Evolutionary conservation across 306 rosid species (phyloP), one percentile per base, ranked within the genome.

Genomic region (Abrus pulchellus): DNA sequence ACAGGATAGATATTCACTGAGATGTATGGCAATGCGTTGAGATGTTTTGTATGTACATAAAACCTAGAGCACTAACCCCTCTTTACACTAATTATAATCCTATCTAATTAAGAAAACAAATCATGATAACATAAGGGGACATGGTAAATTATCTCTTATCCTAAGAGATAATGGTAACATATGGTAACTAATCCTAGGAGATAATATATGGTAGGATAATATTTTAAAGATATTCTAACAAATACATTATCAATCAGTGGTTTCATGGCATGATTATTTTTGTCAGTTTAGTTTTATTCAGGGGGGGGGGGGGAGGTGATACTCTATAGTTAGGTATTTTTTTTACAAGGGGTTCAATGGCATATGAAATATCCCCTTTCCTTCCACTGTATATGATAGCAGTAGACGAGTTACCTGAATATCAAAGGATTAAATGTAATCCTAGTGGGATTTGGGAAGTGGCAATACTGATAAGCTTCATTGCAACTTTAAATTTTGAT

Each of bases 371-470:
- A 4, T 5, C 3, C 33, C 6, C 60, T 27, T 34, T 48, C 28
- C 28, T 33, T 63, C 44, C 40, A 3, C 40, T 7, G 10, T 11
- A 32, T 47, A 11, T 77, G 54, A 10, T 64, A 30, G 5, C 44
- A 38, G 63, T 50, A 30, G 27, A 10, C 9, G 76, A 55, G 68
- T 56, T 68, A 5, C 27, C 27, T 13, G 7, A n/a, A 66, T 67
- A 13, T 54, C 8, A 43, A 13, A 41, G 33, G 8, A 48, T 55
- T 60, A 30, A 28, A 41, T 67, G 66, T 65, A 54, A 12, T 36
- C 48, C 74, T 14, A 29, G 57, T 45, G 68, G 68, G 67, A 63
- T 36, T 40, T 56, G 2, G 71, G 54, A 44, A 27, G 2, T 70
- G 62, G 62, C 33, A 70, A 33, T 52, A 30, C 54, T 13, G 61